Percentiles rank a stretch among this genome's conserved stretches.
Conservation (phyloP, 495 filamentous ascomycete species). For the Penicillium bovifimosum region DNA sequence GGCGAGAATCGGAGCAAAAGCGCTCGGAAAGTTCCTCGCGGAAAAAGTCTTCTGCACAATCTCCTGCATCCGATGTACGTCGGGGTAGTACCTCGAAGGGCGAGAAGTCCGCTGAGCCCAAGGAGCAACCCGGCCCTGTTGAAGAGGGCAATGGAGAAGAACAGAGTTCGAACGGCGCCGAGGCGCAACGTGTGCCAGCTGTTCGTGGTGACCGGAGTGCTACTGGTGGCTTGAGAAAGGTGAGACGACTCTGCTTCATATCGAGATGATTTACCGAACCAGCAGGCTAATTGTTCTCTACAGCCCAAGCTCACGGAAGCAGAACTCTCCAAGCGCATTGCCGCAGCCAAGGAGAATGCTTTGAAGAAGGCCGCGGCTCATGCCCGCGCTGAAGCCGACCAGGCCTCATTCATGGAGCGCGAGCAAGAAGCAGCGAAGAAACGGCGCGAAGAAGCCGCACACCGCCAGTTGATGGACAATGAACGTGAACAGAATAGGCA, state of each 20-base stretch:
- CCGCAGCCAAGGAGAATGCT: constrained; percentile 54
- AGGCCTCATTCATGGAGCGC: constrained; percentile 59
- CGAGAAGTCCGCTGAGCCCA: constrained; percentile 19
- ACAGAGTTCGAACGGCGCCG: constrained; percentile 15
- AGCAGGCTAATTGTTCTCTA: not conserved
- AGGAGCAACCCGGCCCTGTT: constrained; percentile 15
- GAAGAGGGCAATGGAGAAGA: constrained; percentile 18
- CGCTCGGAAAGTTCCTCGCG: constrained; percentile 19
- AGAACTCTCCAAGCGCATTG: constrained; percentile 56
- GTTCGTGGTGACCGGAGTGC: constrained; percentile 63
- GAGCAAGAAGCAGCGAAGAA: constrained; percentile 54
- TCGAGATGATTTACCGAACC: not conserved
- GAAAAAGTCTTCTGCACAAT: constrained; percentile 17
- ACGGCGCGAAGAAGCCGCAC: constrained; percentile 49
- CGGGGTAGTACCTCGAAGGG: constrained; percentile 13
- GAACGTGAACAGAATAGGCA: constrained; percentile 68
- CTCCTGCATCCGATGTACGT: constrained; percentile 14
- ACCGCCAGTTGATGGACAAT: constrained; percentile 56
- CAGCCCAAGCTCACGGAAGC: constrained; percentile 65
- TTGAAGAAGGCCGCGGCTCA: constrained; percentile 54
- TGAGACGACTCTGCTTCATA: constrained; percentile 1
- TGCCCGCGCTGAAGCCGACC: constrained; percentile 61
- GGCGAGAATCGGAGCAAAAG: constrained; percentile 27
- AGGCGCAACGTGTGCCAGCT: constrained; percentile 41
- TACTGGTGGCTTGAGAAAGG: constrained; percentile 59